Percentiles rank a stretch among this genome's conserved stretches.
phyloP scores from a whole-genome alignment of 768 basidiomycete species.

The Auriscalpium microsporum region DNA sequence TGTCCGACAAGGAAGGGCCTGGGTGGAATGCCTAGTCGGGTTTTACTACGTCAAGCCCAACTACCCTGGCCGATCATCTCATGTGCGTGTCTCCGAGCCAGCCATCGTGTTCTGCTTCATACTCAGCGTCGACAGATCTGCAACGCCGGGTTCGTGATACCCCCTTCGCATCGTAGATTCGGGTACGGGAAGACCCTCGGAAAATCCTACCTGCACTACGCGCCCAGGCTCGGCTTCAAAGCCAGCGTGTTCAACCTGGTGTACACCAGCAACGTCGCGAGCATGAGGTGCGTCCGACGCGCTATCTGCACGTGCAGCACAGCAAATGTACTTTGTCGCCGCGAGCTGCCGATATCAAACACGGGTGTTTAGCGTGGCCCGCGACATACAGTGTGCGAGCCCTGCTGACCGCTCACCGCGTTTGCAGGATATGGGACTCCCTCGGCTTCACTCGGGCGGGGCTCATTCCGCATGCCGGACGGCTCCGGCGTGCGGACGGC shows the following conservation, averaged over 20 bases:
- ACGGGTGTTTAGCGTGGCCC: not conserved
- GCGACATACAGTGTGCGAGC: not conserved
- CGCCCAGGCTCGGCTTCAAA: conserved; percentile 66
- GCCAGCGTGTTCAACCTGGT: conserved; percentile 89
- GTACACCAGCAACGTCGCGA: conserved; percentile 76
- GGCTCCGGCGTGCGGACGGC: conserved; percentile 58
- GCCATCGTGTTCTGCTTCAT: not conserved
- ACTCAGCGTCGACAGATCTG: conserved; percentile 46
- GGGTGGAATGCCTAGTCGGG: conserved; percentile 67
- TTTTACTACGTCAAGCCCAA: conserved; percentile 86
- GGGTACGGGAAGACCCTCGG: conserved; percentile 70
- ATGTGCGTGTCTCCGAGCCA: conserved; percentile 46
- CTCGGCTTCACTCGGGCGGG: conserved; percentile 77
- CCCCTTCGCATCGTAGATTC: conserved; percentile 47
- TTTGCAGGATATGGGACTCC: conserved; percentile 68
- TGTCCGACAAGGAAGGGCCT: conserved; percentile 42
- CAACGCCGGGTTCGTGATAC: conserved; percentile 85
- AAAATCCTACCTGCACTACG: conserved; percentile 72
- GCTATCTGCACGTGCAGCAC: not conserved
- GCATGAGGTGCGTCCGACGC: conserved; percentile 40
- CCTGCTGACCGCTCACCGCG: conserved; percentile 1
- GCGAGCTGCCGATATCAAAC: no score
- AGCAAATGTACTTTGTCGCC: no score
- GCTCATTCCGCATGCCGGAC: conserved; percentile 66
- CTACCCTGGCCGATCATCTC: conserved; percentile 84